A percentile compares a stretch with the other conserved stretches of the same genome.
Conservation (phyloP, 495 filamentous ascomycete genomes). For the Neurospora sp. region DNA sequence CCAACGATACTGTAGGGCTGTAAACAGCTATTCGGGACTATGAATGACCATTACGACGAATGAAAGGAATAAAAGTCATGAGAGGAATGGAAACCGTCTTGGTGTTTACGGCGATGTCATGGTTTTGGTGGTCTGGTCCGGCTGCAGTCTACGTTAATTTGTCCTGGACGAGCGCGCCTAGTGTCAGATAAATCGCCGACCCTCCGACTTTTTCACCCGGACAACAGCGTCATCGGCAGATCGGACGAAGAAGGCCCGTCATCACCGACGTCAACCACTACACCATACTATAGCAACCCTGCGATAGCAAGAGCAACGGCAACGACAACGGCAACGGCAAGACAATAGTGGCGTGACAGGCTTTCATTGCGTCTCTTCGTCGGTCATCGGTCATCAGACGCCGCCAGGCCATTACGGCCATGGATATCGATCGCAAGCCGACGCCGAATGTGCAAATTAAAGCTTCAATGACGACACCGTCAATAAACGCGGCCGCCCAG, state of each 20-base stretch:
- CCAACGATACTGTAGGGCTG: too few relatives aligned
- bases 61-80: too few relatives aligned
- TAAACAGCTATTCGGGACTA: too few relatives aligned
- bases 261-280: slow-evolving; percentile 2
- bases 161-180: too few relatives aligned
- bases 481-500: neutral
- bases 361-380: neutral
- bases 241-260: slow-evolving; percentile 13
- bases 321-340: slow-evolving; percentile 4
- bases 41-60: too few relatives aligned
- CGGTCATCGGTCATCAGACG: neutral
- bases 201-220: slow-evolving; percentile 2
- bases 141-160: too few relatives aligned
- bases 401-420: neutral
- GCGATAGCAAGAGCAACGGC: neutral
- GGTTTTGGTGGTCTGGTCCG: too few relatives aligned
- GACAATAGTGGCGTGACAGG: neutral
- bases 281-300: neutral
- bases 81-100: too few relatives aligned
- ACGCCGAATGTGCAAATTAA: neutral
- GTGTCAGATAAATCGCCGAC: neutral
- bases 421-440: neutral
- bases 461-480: neutral
- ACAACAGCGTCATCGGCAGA: slow-evolving; percentile 10
- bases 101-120: too few relatives aligned